These are phyloP conservation scores for Kregervanrija delftensis DNA, from an alignment of 805 yeast genomes.

Conservation along the genomic window DNA sequence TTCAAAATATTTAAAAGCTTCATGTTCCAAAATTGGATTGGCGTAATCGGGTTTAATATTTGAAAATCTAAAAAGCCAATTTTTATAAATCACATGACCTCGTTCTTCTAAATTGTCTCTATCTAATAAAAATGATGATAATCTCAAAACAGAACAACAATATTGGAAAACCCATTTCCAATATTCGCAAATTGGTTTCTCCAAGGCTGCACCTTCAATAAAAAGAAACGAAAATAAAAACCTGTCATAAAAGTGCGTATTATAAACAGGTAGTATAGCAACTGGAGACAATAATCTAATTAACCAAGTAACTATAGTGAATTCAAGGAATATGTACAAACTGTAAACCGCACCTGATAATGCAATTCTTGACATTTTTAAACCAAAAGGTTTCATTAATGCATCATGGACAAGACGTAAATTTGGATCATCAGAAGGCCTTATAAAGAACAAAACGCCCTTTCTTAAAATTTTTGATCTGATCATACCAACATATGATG, in stretches of 20 bases:
- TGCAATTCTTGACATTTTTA: constrained; percentile 67
- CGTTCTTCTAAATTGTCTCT: constrained; percentile 58
- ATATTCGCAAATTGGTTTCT: constrained; percentile 2
- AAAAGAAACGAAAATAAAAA: constrained; percentile 4
- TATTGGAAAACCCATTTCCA: constrained; percentile 59
- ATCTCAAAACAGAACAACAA: constrained; percentile 50
- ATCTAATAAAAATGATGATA: constrained; percentile 77
- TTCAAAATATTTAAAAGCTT: constrained; percentile 38
- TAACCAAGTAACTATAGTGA: constrained; percentile 57
- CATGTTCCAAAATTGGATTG: constrained; percentile 44
- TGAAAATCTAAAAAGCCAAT: constrained; percentile 33
- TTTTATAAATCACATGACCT: constrained; percentile 58
- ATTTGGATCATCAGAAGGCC: constrained; percentile 93
- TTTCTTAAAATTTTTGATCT: constrained; percentile 67
- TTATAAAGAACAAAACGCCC: constrained; percentile 85
- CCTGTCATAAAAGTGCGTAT: constrained; percentile 4
- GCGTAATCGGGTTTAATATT: constrained; percentile 36
- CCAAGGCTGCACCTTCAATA: constrained; percentile 3
- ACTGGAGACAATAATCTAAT: constrained; percentile 33
- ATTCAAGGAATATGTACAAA: constrained; percentile 62
- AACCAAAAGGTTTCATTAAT: constrained; percentile 61
- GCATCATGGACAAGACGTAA: constrained; percentile 84
- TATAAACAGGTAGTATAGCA: constrained; percentile 21
- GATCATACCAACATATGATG: constrained; percentile 79
- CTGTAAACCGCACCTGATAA: constrained; percentile 72